phyloP scores from a whole-genome alignment of 352 stramenopile genomes.

The Thraustotheca clavata region DNA sequence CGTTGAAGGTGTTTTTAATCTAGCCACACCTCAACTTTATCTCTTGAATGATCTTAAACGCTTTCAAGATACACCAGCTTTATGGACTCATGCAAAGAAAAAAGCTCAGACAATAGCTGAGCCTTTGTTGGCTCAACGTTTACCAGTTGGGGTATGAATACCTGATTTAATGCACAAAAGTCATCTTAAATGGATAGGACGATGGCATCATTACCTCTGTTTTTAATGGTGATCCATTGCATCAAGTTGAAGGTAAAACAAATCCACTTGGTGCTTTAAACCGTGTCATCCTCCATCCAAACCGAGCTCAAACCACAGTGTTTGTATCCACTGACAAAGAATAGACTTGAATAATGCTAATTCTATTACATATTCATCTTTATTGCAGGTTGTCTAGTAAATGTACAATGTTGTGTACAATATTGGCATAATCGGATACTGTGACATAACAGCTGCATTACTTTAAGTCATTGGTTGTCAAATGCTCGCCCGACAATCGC shows the following conservation, averaged over 20 bases:
- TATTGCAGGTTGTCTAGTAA: too few species aligned
- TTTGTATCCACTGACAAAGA: neutral
- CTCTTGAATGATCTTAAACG: slow-evolving; percentile 7
- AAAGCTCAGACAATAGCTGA: neutral
- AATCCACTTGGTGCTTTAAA: neutral
- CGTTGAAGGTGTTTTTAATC: neutral
- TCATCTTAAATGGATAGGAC: neutral
- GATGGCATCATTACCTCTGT: neutral
- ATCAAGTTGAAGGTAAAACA: neutral
- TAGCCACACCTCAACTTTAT: slow-evolving; percentile 18
- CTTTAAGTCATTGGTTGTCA: too few species aligned
- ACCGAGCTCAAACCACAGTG: neutral
- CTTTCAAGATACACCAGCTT: neutral
- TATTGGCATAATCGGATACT: too few species aligned
- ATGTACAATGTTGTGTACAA: too few species aligned
- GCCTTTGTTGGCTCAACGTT: neutral
- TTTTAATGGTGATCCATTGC: neutral
- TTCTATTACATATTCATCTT: too few species aligned
- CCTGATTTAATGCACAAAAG: neutral
- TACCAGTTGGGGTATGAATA: neutral
- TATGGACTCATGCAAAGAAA: neutral
- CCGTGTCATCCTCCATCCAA: neutral
- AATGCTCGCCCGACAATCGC: neutral
- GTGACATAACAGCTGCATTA: too few species aligned
- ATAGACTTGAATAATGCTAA: neutral